These are phyloP conservation scores for Asterionellopsis glacialis DNA, from an alignment of 108 stramenopile genomes.

Conservation along the genomic window DNA sequence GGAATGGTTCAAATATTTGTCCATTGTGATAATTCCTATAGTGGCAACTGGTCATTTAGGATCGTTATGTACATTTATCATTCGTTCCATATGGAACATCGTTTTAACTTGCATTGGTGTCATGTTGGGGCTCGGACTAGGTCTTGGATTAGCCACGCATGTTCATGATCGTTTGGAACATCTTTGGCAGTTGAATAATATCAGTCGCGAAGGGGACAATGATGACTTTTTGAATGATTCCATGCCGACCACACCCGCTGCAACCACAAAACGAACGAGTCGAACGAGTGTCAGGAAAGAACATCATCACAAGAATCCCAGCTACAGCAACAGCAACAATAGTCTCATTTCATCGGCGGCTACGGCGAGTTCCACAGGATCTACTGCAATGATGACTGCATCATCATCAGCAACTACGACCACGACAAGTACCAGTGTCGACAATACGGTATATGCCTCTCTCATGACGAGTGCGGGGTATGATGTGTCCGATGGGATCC, in stretches of 20 bases:
- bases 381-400: too few relatives aligned
- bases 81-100: too few relatives aligned
- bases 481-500: slow-evolving; percentile 14
- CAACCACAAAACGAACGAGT: neutral
- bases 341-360: too few relatives aligned
- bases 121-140: slow-evolving; percentile 62
- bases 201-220: slow-evolving; percentile 7
- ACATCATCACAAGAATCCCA: neutral
- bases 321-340: too few relatives aligned
- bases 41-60: too few relatives aligned
- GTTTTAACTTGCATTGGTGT: too few relatives aligned
- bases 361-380: neutral
- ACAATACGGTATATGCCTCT: slow-evolving; percentile 24
- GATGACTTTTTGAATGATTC: neutral
- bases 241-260: too few relatives aligned
- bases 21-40: too few relatives aligned
- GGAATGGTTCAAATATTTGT: too few relatives aligned
- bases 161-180: slow-evolving; percentile 53
- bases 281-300: neutral
- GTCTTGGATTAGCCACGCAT: slow-evolving; percentile 67
- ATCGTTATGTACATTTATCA: too few relatives aligned
- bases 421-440: neutral
- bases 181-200: slow-evolving; percentile 12
- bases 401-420: neutral
- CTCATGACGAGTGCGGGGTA: slow-evolving; percentile 42